A percentile compares a stretch with the other conserved stretches of the same genome.
phyloP scores from a whole-genome alignment of 164 flowering plant species.

The Buxus sempervirens region DNA sequence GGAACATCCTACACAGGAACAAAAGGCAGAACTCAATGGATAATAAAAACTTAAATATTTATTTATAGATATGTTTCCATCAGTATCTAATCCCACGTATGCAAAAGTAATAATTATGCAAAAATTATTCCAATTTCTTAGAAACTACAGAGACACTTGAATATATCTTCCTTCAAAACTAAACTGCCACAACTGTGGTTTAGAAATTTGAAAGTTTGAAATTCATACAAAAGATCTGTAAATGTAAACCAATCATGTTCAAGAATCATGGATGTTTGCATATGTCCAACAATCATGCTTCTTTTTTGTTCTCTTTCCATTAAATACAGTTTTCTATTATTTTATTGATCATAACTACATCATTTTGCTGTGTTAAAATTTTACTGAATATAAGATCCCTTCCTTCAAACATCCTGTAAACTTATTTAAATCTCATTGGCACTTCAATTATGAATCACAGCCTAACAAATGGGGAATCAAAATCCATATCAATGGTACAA shows the following conservation, averaged over 20 bases:
- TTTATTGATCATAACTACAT: no score
- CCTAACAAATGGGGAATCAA: no score
- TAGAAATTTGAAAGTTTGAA: neutral
- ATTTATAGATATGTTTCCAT: no score
- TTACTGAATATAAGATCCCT: neutral
- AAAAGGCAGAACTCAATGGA: conserved; percentile 3
- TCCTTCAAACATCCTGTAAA: no score
- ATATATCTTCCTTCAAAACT: no score
- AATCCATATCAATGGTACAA: no score
- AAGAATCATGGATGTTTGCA: neutral
- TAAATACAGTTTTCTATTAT: neutral
- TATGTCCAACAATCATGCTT: neutral
- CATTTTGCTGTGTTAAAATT: neutral
- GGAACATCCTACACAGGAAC: conserved; percentile 45
- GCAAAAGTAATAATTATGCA: no score
- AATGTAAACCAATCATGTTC: neutral
- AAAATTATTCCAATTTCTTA: neutral
- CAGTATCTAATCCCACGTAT: no score
- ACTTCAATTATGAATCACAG: no score
- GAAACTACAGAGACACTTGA: neutral
- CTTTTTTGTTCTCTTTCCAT: neutral
- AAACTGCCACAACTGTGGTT: neutral
- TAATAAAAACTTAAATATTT: neutral
- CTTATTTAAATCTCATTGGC: no score
- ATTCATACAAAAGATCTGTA: neutral